Percentiles rank a stretch among this genome's conserved stretches.
Evolutionary conservation across 768 basidiomycete genomes (phyloP).

Genomic region (Podaxis sp.): DNA sequence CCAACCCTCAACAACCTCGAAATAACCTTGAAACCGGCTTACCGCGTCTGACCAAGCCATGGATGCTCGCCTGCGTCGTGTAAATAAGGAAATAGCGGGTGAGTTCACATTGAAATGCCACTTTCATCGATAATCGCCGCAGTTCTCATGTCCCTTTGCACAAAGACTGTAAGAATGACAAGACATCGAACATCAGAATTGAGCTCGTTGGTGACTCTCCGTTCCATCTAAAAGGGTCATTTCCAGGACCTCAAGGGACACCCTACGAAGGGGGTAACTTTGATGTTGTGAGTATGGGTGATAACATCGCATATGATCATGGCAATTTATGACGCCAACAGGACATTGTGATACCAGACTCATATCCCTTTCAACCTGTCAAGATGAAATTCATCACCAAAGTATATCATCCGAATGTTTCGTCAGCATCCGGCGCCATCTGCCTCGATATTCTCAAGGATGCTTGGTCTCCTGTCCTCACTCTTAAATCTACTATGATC

Average conservation of each 20-base stretch:
- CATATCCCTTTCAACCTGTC: constrained; percentile 90
- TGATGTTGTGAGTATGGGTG: constrained; percentile 68
- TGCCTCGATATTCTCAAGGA: constrained; percentile 88
- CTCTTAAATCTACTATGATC: constrained; percentile 94
- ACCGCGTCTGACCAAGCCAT: constrained; percentile 32
- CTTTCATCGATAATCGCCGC: constrained; percentile 8
- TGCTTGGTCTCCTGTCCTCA: constrained; percentile 94
- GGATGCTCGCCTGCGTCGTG: constrained; percentile 86
- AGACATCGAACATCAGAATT: constrained; percentile 81
- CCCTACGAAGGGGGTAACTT: constrained; percentile 92
- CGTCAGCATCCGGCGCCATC: constrained; percentile 91
- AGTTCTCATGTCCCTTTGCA: constrained; percentile 8
- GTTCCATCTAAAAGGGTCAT: constrained; percentile 89
- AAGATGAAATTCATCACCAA: constrained; percentile 99
- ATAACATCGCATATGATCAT: background rate
- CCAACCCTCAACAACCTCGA: background rate
- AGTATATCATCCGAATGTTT: constrained; percentile 95
- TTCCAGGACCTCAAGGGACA: constrained; percentile 89
- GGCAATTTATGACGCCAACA: constrained; percentile 27
- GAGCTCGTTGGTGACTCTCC: constrained; percentile 87
- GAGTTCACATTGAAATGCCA: constrained; percentile 17
- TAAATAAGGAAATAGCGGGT: constrained; percentile 95
- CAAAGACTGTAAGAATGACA: constrained; percentile 93
- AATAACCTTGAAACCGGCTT: background rate
- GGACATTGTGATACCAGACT: constrained; percentile 93